A percentile compares a stretch with the other conserved stretches of the same genome.
Conservation (phyloP, 2,329 filamentous ascomycete genomes). For the Neopestalotiopsis rosae region DNA sequence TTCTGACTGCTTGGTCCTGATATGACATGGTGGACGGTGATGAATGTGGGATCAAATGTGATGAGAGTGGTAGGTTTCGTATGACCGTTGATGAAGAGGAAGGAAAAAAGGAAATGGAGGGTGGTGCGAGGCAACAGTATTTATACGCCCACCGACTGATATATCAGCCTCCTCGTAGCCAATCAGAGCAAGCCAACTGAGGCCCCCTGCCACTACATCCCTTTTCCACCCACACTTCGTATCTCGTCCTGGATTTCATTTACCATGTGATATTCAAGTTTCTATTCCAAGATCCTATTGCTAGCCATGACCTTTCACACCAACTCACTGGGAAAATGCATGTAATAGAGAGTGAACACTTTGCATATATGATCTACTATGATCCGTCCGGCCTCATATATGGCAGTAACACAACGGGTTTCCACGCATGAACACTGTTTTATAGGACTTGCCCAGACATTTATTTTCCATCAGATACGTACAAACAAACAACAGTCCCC, state of each 20-base stretch:
- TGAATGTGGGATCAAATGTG: background rate
- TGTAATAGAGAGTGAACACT: background rate
- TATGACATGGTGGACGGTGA: constrained; percentile 7
- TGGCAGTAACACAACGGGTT: background rate
- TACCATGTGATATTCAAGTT: background rate
- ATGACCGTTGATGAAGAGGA: constrained; percentile 3
- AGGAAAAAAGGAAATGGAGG: constrained; percentile 14
- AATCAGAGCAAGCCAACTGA: constrained; percentile 16
- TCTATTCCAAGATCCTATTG: background rate
- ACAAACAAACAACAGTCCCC: too few species aligned
- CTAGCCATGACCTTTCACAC: background rate
- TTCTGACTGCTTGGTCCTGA: background rate
- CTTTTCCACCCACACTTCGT: background rate
- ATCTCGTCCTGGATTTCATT: background rate
- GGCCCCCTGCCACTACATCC: constrained; percentile 12
- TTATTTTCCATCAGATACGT: too few species aligned
- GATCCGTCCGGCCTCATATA: background rate
- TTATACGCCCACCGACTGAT: constrained; percentile 17
- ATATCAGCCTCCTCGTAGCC: constrained; percentile 12
- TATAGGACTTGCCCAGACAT: too few species aligned
- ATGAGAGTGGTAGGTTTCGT: background rate
- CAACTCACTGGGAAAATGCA: background rate
- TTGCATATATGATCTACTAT: background rate
- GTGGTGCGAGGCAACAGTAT: constrained; percentile 13
- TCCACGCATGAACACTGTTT: too few species aligned